These are phyloP conservation scores for Fennellomyces sp. DNA, from an alignment of 371 early-diverging fungal species.

Conservation along the genomic window DNA sequence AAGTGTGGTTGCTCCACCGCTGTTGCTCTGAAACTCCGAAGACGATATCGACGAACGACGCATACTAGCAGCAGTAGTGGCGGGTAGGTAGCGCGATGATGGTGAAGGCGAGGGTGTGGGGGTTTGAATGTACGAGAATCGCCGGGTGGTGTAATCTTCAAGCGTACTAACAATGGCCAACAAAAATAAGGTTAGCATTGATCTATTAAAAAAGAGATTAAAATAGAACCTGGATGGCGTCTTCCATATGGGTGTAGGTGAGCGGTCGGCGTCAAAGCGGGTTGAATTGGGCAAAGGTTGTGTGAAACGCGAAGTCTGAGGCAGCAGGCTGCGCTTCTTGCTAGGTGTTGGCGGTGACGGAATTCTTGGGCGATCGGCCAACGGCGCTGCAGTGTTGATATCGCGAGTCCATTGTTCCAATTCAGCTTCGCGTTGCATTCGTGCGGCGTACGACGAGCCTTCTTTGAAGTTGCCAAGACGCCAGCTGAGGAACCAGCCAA, in stretches of 20 bases:
- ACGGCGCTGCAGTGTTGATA: conserved; percentile 47
- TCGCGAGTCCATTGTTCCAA: conserved; percentile 65
- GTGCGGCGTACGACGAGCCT: conserved; percentile 47
- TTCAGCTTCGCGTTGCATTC: conserved; percentile 57
- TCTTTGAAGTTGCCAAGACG: conserved; percentile 62
- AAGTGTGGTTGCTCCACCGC: conserved; percentile 5
- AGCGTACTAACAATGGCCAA: conserved; percentile 3
- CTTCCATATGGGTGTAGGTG: conserved; percentile 35
- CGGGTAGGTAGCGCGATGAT: conserved; percentile 11
- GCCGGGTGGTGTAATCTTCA: conserved; percentile 15
- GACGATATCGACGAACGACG: conserved; percentile 18
- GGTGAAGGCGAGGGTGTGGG: conserved; percentile 13
- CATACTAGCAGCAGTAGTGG: not conserved
- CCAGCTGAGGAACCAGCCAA: conserved; percentile 75
- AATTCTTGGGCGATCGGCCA: conserved; percentile 18
- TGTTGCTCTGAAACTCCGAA: conserved; percentile 11
- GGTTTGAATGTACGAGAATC: conserved; percentile 5
- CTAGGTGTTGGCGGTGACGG: conserved; percentile 16
- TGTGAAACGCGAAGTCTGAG: conserved; percentile 48
- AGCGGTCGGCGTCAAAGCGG: conserved; percentile 34
- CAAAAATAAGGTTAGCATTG: not conserved
- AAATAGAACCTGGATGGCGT: conserved; percentile 27
- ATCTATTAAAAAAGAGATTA: not conserved
- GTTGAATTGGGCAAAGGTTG: conserved; percentile 46
- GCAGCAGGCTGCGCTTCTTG: conserved; percentile 21